These are phyloP conservation scores for Porogramme epimiltina DNA, from an alignment of 1,284 basidiomycete genomes.

Conservation along the genomic window DNA sequence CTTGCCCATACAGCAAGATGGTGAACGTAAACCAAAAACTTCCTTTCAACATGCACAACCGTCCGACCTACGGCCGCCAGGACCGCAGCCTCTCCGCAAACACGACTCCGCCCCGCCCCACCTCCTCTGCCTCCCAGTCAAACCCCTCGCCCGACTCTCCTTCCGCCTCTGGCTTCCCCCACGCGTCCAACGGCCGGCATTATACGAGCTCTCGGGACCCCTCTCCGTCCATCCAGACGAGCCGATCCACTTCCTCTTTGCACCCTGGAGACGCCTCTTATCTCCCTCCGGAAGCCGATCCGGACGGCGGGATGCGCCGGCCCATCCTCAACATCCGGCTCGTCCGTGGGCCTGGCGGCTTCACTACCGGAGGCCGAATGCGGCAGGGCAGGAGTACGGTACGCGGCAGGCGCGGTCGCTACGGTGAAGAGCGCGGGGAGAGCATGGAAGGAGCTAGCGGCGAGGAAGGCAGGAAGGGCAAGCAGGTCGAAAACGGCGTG, in stretches of 20 bases:
- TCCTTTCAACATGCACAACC: slow-evolving; percentile 68
- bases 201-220: slow-evolving; percentile 28
- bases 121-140: slow-evolving; percentile 12
- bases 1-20: slow-evolving; percentile 57
- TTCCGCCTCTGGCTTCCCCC: slow-evolving; percentile 6
- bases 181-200: slow-evolving; percentile 15
- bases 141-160: slow-evolving; percentile 13
- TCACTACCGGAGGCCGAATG: slow-evolving; percentile 22
- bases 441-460: slow-evolving; percentile 3
- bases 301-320: slow-evolving; percentile 21
- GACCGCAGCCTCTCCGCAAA: slow-evolving; percentile 25
- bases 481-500: slow-evolving; percentile 5
- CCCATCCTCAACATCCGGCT: slow-evolving; percentile 31
- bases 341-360: slow-evolving; percentile 24
- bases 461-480: not conserved
- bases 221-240: slow-evolving; percentile 33
- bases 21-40: slow-evolving; percentile 65
- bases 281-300: slow-evolving; percentile 29
- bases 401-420: slow-evolving; percentile 29
- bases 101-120: slow-evolving; percentile 28
- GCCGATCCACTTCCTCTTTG: slow-evolving; percentile 32
- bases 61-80: slow-evolving; percentile 34
- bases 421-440: slow-evolving; percentile 20
- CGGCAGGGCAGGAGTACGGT: slow-evolving; percentile 23
- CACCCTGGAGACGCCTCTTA: slow-evolving; percentile 35